These are phyloP conservation scores for Uromyces viciae-fabae DNA, from an alignment of 1,284 basidiomycete species.

Conservation along the genomic window DNA sequence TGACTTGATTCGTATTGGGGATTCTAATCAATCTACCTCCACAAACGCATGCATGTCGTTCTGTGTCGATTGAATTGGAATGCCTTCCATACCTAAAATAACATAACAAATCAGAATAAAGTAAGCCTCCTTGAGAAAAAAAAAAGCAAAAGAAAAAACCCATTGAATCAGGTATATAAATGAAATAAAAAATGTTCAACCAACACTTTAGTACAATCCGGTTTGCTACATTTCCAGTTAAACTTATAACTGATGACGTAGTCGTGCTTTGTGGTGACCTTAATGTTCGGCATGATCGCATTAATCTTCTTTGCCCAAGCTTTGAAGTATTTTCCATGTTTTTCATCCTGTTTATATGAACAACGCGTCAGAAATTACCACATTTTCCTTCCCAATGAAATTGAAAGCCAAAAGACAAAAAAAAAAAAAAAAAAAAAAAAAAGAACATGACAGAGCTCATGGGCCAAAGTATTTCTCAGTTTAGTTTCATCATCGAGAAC, in stretches of 20 bases:
- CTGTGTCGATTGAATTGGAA: conserved; percentile 68
- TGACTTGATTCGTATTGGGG: too few relatives aligned
- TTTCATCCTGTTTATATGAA: conserved; percentile 18
- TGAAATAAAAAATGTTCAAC: background rate
- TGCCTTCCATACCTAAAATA: conserved; percentile 67
- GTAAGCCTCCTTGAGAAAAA: conserved; percentile 48
- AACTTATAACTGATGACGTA: conserved; percentile 74
- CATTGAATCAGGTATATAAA: background rate
- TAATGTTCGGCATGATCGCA: conserved; percentile 64
- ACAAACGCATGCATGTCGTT: conserved; percentile 62
- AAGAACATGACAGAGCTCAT: conserved; percentile 83
- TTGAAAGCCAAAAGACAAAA: background rate
- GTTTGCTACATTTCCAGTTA: conserved; percentile 66
- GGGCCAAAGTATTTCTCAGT: conserved; percentile 71
- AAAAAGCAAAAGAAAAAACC: background rate
- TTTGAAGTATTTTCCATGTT: conserved; percentile 60
- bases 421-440: conserved; percentile 58
- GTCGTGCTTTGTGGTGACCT: conserved; percentile 68
- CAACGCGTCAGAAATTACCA: background rate
- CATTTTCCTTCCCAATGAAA: background rate
- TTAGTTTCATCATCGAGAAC: conserved; percentile 71
- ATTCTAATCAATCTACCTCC: conserved; percentile 45
- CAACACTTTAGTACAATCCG: conserved; percentile 65
- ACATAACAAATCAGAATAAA: background rate
- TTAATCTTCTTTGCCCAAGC: conserved; percentile 59